Evolutionary conservation across 371 early-diverging fungal species (phyloP).

Genomic region (Haplosporangium sp.): DNA sequence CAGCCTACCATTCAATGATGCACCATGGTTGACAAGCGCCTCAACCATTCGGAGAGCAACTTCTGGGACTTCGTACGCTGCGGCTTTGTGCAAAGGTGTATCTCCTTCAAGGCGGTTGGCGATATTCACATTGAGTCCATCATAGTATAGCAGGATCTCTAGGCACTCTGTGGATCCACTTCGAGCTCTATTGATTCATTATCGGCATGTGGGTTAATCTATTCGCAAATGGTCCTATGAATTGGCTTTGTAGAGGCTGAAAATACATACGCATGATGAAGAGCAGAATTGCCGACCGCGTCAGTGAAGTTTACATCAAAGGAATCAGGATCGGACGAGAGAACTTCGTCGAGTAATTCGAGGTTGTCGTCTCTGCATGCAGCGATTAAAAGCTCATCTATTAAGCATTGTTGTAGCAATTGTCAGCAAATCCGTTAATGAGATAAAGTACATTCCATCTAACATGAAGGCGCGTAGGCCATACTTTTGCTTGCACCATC

Average conservation of each 20-base stretch:
- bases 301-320: slow-evolving; percentile 70
- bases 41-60: slow-evolving; percentile 65
- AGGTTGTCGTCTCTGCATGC: slow-evolving; percentile 46
- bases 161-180: slow-evolving; percentile 69
- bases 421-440: not conserved
- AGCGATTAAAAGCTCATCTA: slow-evolving; percentile 46
- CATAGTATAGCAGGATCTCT: slow-evolving; percentile 60
- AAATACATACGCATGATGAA: slow-evolving; percentile 72
- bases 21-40: slow-evolving; percentile 63
- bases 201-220: not conserved
- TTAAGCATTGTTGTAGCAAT: not conserved
- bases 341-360: slow-evolving; percentile 39
- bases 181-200: slow-evolving; percentile 63
- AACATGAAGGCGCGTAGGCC: slow-evolving; percentile 1
- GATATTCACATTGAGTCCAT: slow-evolving; percentile 62
- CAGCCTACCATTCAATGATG: slow-evolving; percentile 60
- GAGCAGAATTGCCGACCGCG: slow-evolving; percentile 70
- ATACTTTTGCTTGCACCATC: slow-evolving; percentile 34
- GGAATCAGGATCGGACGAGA: slow-evolving; percentile 27
- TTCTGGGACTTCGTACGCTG: slow-evolving; percentile 63
- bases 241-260: not conserved
- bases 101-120: slow-evolving; percentile 66
- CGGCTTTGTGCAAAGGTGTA: slow-evolving; percentile 76
- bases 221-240: not conserved
- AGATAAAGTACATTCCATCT: too few relatives aligned